phyloP scores from a whole-genome alignment of 331 rosid species.

The Dryas integrifolia region DNA sequence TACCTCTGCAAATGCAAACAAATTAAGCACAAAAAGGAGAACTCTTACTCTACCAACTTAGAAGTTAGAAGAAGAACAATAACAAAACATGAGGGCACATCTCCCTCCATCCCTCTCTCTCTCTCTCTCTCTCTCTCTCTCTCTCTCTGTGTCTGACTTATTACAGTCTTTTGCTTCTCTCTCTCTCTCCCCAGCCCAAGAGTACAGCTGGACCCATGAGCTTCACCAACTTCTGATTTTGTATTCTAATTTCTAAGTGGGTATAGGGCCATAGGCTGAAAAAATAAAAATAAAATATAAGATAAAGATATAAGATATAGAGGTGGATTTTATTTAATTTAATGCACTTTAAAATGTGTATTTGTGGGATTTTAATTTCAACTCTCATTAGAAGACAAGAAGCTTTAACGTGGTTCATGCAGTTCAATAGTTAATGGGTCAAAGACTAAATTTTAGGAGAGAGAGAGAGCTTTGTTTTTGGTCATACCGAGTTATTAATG shows the following conservation, averaged over 20 bases:
- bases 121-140: slow-evolving; percentile 25
- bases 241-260: slow-evolving; percentile 12
- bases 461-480: slow-evolving; percentile 8
- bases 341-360: background rate
- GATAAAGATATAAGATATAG: background rate
- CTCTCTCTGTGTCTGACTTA: slow-evolving; percentile 13
- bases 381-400: background rate
- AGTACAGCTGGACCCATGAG: slow-evolving; percentile 48
- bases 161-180: slow-evolving; percentile 7
- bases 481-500: slow-evolving; percentile 1
- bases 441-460: slow-evolving; percentile 18
- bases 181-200: slow-evolving; percentile 23
- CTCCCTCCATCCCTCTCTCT: background rate
- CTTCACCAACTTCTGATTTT: slow-evolving; percentile 49
- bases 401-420: slow-evolving; percentile 17
- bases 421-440: slow-evolving; percentile 7
- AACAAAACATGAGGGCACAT: slow-evolving; percentile 30
- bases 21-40: slow-evolving; percentile 1
- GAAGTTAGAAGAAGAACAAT: slow-evolving; percentile 10
- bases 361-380: background rate
- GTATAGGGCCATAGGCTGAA: background rate
- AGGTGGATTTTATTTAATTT: background rate
- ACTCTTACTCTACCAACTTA: slow-evolving; percentile 10
- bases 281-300: background rate
- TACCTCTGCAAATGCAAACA: slow-evolving; percentile 45